phyloP scores from a whole-genome alignment of 2,329 filamentous ascomycete genomes.

The Diplodia corticola region DNA sequence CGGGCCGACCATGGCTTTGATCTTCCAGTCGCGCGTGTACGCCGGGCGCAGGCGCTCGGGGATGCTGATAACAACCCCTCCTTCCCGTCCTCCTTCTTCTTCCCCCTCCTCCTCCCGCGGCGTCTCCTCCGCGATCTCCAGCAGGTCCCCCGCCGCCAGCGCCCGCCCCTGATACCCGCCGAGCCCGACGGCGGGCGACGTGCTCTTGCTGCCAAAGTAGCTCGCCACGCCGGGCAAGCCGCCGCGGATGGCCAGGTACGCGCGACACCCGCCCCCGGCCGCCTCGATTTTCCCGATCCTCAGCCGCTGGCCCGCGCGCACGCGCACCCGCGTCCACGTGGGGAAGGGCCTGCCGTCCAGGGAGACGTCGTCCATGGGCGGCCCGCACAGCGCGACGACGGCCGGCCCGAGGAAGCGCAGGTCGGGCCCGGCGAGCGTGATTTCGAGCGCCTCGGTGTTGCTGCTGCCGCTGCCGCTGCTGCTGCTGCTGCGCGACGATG shows the following conservation, averaged over 20 bases:
- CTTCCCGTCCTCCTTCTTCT: conserved; percentile 24
- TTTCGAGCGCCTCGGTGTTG: conserved; percentile 58
- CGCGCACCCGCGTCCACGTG: conserved; percentile 57
- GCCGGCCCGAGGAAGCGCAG: conserved; percentile 57
- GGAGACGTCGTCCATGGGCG: conserved; percentile 50
- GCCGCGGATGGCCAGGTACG: conserved; percentile 60
- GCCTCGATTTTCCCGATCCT: conserved; percentile 55
- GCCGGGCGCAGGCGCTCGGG: conserved; percentile 50
- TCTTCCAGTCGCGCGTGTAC: conserved; percentile 54
- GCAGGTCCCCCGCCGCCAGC: conserved; percentile 56
- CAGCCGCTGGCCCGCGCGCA: conserved; percentile 54
- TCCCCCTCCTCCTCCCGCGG: conserved; percentile 33
- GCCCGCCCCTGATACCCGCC: conserved; percentile 62
- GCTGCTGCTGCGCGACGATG: too few species aligned
- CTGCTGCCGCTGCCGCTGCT: too few species aligned
- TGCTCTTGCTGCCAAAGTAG: conserved; percentile 62
- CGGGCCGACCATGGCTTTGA: conserved; percentile 57
- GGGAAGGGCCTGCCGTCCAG: conserved; percentile 53
- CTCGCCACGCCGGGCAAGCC: conserved; percentile 55
- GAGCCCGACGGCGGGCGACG: conserved; percentile 57
- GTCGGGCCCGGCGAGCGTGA: conserved; percentile 61
- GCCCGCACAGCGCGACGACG: conserved; percentile 58
- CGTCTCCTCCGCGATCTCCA: conserved; percentile 42
- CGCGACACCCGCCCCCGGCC: conserved; percentile 51
- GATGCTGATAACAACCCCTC: conserved; percentile 35